Evolutionary conservation across 306 rosid species (phyloP).

Genomic region (Herpetospermum pedunculosum): DNA sequence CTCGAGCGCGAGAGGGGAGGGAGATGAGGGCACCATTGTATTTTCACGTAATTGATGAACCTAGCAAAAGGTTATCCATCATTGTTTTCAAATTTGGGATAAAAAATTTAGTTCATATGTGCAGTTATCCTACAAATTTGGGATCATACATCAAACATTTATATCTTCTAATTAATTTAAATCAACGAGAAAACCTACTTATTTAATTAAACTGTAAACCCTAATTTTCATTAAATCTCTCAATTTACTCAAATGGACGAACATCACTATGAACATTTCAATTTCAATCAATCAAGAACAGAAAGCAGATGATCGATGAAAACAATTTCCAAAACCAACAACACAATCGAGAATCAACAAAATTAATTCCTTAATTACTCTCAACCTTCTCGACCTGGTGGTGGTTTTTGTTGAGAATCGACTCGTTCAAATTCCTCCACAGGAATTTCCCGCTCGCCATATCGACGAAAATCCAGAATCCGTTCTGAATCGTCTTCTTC

Average conservation of each 20-base stretch:
- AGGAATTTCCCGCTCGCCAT: constrained; percentile 75
- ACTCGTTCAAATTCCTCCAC: constrained; percentile 46
- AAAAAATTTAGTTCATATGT: too few species aligned
- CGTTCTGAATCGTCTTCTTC: constrained; percentile 30
- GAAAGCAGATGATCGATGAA: background rate
- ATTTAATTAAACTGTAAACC: too few species aligned
- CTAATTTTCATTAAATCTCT: too few species aligned
- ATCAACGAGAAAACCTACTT: too few species aligned
- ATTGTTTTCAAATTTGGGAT: too few species aligned
- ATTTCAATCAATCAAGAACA: background rate
- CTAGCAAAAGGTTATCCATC: too few species aligned
- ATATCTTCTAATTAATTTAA: too few species aligned
- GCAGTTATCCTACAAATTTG: too few species aligned
- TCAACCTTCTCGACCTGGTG: background rate
- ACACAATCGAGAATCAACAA: background rate
- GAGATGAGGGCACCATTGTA: too few species aligned
- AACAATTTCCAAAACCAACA: background rate
- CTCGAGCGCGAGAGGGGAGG: too few species aligned
- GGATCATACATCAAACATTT: background rate
- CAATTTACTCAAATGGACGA: background rate
- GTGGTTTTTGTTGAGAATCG: background rate
- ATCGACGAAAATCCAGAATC: constrained; percentile 56
- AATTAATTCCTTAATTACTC: background rate
- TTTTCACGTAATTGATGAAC: too few species aligned
- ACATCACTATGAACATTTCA: background rate